Conservation (phyloP, 495 filamentous ascomycete genomes). For the Penicillium coprophilum region DNA sequence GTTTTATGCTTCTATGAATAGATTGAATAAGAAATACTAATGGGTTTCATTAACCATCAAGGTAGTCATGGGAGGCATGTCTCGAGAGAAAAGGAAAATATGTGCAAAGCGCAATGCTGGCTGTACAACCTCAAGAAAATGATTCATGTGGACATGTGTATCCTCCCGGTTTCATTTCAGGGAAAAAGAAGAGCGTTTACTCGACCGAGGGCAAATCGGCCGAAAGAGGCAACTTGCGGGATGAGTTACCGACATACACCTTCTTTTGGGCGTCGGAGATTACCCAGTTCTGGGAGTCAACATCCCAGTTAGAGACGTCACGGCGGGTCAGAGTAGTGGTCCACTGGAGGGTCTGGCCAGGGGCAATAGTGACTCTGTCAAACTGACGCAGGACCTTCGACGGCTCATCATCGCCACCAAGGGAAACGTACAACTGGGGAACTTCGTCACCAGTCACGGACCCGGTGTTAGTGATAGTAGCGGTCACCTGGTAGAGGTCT, state of each 20-base stretch:
- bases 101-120: slow-evolving; percentile 10
- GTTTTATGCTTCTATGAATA: not conserved
- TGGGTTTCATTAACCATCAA: slow-evolving; percentile 1
- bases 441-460: slow-evolving; percentile 73
- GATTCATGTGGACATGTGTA: not conserved
- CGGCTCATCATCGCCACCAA: slow-evolving; percentile 75
- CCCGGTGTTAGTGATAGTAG: slow-evolving; percentile 82
- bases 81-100: not conserved
- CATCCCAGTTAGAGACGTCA: slow-evolving; percentile 90
- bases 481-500: slow-evolving; percentile 72
- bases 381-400: slow-evolving; percentile 76
- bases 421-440: slow-evolving; percentile 80
- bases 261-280: slow-evolving; percentile 69
- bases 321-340: slow-evolving; percentile 69
- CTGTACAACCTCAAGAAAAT: slow-evolving; percentile 6
- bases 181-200: slow-evolving; percentile 12
- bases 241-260: slow-evolving; percentile 72
- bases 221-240: slow-evolving; percentile 60
- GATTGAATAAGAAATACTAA: not conserved
- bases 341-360: slow-evolving; percentile 67
- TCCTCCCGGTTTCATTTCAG: not conserved
- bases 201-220: slow-evolving; percentile 41
- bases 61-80: slow-evolving; percentile 4
- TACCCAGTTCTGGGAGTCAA: slow-evolving; percentile 78
- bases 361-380: slow-evolving; percentile 71